Conservation (phyloP, 768 basidiomycete genomes). For the Psilocybe azurescens region DNA sequence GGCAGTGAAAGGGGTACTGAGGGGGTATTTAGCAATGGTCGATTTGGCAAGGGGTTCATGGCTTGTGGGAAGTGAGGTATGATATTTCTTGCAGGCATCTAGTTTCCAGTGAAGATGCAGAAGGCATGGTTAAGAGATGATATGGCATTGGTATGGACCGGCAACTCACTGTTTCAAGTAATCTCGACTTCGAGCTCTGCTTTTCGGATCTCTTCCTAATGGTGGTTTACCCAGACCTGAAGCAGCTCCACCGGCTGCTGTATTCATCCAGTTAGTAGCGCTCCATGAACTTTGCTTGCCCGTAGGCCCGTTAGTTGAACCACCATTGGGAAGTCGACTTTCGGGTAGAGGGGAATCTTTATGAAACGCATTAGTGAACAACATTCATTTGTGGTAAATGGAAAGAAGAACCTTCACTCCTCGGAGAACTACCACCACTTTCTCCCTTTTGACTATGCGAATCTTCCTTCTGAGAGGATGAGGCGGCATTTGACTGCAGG, state of each 20-base stretch:
- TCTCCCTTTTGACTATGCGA: conserved; percentile 75
- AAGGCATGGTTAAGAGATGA: background rate
- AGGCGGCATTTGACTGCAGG: conserved; percentile 57
- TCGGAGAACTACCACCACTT: conserved; percentile 82
- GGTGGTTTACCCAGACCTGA: conserved; percentile 71
- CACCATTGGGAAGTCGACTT: conserved; percentile 66
- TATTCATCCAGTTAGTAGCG: conserved; percentile 52
- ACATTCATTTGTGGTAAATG: conserved; percentile 1
- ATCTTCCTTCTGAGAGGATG: conserved; percentile 72
- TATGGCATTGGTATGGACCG: background rate
- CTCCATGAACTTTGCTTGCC: conserved; percentile 65
- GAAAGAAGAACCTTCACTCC: conserved; percentile 72
- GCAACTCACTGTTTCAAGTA: conserved; percentile 90
- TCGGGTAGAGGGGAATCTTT: conserved; percentile 81
- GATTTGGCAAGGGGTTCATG: conserved; percentile 93
- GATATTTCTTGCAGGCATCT: conserved; percentile 98
- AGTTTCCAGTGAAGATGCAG: conserved; percentile 2
- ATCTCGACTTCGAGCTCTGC: conserved; percentile 91
- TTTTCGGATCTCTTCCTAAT: conserved; percentile 92
- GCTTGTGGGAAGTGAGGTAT: conserved; percentile 97
- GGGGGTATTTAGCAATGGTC: conserved; percentile 74
- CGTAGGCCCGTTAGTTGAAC: conserved; percentile 45
- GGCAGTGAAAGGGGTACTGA: conserved; percentile 69
- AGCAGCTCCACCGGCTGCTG: conserved; percentile 45
- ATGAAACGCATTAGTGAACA: conserved; percentile 6